phyloP scores from a whole-genome alignment of 352 stramenopile species.

The Achlya hypogyna region DNA sequence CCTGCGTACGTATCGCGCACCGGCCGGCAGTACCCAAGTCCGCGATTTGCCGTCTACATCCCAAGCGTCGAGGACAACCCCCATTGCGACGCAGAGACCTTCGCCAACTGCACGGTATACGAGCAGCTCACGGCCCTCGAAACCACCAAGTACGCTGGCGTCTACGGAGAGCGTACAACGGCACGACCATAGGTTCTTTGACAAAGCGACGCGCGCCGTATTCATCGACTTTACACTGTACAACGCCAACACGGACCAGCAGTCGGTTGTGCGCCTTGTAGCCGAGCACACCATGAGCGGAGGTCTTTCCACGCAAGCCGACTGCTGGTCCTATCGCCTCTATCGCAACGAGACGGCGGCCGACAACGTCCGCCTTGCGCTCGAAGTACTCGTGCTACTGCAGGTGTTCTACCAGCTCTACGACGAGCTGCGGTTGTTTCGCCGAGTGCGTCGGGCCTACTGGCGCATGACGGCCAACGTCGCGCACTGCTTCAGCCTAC shows the following conservation, averaged over 20 bases:
- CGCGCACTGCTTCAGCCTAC: constrained; percentile 1
- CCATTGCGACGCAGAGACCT: not conserved
- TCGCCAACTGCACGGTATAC: not conserved
- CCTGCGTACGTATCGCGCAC: constrained; percentile 1
- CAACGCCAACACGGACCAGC: constrained; percentile 19
- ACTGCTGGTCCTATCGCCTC: constrained; percentile 17
- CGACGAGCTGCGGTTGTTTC: constrained; percentile 1
- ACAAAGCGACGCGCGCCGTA: constrained; percentile 3
- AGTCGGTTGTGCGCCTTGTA: constrained; percentile 9
- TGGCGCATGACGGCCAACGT: constrained; percentile 16
- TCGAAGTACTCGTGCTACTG: constrained; percentile 16
- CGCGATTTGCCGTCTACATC: constrained; percentile 1
- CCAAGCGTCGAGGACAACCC: not conserved
- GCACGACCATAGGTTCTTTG: constrained; percentile 6
- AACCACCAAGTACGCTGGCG: not conserved
- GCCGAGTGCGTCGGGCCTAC: not conserved
- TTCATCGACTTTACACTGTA: constrained; percentile 19
- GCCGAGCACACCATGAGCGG: constrained; percentile 13
- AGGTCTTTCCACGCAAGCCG: constrained; percentile 8
- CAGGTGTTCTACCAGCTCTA: constrained; percentile 1
- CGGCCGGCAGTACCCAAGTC: not conserved
- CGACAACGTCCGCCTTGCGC: constrained; percentile 4
- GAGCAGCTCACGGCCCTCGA: not conserved
- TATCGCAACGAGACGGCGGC: constrained; percentile 14
- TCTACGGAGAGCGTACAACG: not conserved